These are phyloP conservation scores for Striga hermonthica DNA, from an alignment of 305 asterid genomes.

Conservation along the genomic window DNA sequence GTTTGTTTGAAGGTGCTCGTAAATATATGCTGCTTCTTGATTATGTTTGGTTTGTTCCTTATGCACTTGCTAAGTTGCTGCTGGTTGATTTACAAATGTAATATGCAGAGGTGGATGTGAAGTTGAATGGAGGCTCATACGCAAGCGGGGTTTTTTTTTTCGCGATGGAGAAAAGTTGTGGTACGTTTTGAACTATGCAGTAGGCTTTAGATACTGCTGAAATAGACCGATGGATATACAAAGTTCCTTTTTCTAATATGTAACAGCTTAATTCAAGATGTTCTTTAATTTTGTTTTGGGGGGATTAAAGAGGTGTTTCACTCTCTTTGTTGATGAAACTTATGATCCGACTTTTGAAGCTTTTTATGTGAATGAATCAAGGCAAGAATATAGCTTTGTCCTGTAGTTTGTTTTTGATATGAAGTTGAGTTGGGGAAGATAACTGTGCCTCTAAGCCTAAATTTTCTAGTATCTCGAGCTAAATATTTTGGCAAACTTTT, in stretches of 20 bases:
- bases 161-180: constrained; percentile 26
- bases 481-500: background rate
- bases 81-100: constrained; percentile 23
- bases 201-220: constrained; percentile 34
- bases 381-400: constrained; percentile 25
- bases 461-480: background rate
- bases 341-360: constrained; percentile 26
- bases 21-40: background rate
- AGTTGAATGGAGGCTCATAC: constrained; percentile 32
- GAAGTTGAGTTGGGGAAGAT: background rate
- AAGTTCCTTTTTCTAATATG: too few relatives aligned
- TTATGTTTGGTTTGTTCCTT: background rate
- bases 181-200: constrained; percentile 16
- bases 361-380: constrained; percentile 31
- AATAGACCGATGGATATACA: constrained; percentile 31
- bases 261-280: too few relatives aligned
- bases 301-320: constrained; percentile 19
- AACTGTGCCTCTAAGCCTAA: background rate
- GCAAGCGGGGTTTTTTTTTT: too few relatives aligned
- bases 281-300: constrained; percentile 24
- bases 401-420: constrained; percentile 1
- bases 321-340: constrained; percentile 22
- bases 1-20: constrained; percentile 6
- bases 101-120: constrained; percentile 40
- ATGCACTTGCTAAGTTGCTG: constrained; percentile 7